Evolutionary conservation across 1,284 basidiomycete species (phyloP).

Genomic region (Ganoderma meredithae): DNA sequence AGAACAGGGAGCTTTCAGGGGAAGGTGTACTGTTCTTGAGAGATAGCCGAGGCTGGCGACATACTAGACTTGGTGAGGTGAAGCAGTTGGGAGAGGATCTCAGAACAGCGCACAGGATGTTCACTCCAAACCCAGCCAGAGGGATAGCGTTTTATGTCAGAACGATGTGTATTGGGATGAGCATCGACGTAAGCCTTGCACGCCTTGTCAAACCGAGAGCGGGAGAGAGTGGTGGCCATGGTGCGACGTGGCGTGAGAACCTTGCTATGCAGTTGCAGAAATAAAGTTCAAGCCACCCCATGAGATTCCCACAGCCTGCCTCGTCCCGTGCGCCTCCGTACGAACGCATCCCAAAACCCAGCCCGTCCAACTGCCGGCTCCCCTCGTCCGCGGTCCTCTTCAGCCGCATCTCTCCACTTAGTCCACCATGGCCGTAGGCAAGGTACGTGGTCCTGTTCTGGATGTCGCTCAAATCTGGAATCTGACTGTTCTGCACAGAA

Average conservation of each 20-base stretch:
- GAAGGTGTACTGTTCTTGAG: slow-evolving; percentile 45
- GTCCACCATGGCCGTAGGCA: slow-evolving; percentile 89
- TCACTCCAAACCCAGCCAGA: slow-evolving; percentile 63
- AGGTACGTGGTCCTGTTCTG: slow-evolving; percentile 59
- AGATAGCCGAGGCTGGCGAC: slow-evolving; percentile 56
- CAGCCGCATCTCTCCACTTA: slow-evolving; percentile 48
- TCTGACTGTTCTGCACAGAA: slow-evolving; percentile 61
- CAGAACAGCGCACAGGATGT: slow-evolving; percentile 52
- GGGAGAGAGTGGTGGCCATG: slow-evolving; percentile 50
- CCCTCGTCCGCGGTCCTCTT: slow-evolving; percentile 51
- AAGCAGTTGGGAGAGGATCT: background rate
- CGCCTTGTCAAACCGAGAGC: slow-evolving; percentile 66
- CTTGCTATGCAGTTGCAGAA: slow-evolving; percentile 32
- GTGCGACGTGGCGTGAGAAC: slow-evolving; percentile 56
- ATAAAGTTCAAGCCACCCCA: slow-evolving; percentile 53
- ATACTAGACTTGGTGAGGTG: slow-evolving; percentile 39
- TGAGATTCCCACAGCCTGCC: slow-evolving; percentile 35
- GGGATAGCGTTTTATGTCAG: slow-evolving; percentile 23
- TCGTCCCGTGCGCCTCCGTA: slow-evolving; percentile 36
- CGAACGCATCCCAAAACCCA: slow-evolving; percentile 51
- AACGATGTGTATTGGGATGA: slow-evolving; percentile 17
- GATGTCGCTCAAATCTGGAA: background rate
- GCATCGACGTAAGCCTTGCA: slow-evolving; percentile 49
- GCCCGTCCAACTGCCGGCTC: slow-evolving; percentile 59
- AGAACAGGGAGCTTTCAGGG: slow-evolving; percentile 9